Percentiles rank a stretch among this genome's conserved stretches.
Conservation (phyloP, 192 early-diverging fungal species). For the Gaertneriomyces sp. region DNA sequence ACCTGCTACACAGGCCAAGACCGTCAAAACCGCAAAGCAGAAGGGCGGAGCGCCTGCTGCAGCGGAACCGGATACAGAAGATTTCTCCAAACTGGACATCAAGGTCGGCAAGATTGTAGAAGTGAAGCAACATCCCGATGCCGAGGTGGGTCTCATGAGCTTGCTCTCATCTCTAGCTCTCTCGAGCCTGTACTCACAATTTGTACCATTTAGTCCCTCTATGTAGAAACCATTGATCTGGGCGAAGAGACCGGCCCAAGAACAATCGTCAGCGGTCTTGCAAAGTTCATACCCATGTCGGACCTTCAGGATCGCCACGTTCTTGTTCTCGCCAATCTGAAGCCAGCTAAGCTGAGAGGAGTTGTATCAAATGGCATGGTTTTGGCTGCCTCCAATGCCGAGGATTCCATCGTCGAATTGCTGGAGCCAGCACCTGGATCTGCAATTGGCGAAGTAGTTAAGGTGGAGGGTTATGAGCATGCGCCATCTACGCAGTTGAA, state of each 20-base stretch:
- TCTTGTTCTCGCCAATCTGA: conserved; percentile 61
- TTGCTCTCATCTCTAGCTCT: background rate
- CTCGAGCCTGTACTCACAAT: background rate
- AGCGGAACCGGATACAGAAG: conserved; percentile 7
- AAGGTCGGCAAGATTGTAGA: conserved; percentile 60
- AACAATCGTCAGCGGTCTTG: conserved; percentile 68
- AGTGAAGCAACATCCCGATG: conserved; percentile 48
- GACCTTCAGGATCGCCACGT: conserved; percentile 55
- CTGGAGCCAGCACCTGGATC: conserved; percentile 50
- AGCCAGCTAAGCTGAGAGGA: conserved; percentile 62
- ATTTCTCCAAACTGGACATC: conserved; percentile 46
- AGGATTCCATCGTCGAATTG: conserved; percentile 54
- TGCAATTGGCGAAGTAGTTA: conserved; percentile 51
- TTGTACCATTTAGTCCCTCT: conserved; percentile 46
- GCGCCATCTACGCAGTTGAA: conserved; percentile 51
- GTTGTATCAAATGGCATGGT: conserved; percentile 65
- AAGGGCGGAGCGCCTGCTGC: background rate
- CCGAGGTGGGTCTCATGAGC: conserved; percentile 15
- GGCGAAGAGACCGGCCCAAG: conserved; percentile 54
- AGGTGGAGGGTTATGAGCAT: conserved; percentile 50
- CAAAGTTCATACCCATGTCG: conserved; percentile 51
- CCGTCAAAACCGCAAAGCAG: background rate
- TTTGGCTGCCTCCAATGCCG: conserved; percentile 53
- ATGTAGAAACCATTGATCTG: conserved; percentile 56
- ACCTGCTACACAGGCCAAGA: conserved; percentile 17